Base-by-base conservation (phyloP, 192 early-diverging fungal species). In the Haplosporangium gracile region DNA sequence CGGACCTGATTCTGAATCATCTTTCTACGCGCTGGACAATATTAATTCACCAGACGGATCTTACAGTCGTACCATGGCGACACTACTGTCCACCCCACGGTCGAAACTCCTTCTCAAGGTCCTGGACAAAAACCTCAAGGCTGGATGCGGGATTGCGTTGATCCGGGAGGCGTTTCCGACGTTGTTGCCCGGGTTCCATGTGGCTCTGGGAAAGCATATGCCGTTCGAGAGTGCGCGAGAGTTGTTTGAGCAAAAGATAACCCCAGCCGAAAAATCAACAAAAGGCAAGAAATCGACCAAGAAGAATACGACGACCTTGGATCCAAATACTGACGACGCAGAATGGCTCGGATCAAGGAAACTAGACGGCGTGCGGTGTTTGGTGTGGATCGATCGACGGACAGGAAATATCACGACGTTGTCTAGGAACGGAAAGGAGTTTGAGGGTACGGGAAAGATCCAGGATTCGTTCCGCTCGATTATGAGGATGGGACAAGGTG, bases 261-360 rank as follows among this genome's bases (percentile, higher is more conserved):
- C 16, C 4, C 13, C 2, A 11, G 18, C 36, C 20, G n/a, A 20
- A 0, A 43, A 69, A 29, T 68, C 72, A 20, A 6, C 9, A 22
- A 74, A 73, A 22, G 60, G 39, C 32, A 42, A 53, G 20, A 36
- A 70, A 24, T 60, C 53, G 57, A 43, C 2, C 32, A 51, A 69
- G 20, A 36, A 75, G 60, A 76, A 65, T 40, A 20, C 1, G 15
- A 9, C 24, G 39, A 36, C 1, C 4, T 43, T 32, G 43, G 45
- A 26, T 43, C 29, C 15, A 11, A 26, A 40, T 40, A 24, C 32
- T 68, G 22, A 15, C 32, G 9, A 47, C 20, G 45, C 39, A 70
- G 76, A n/a, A 22, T 92, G 89, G 90, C 89, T 82, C 65, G 89
- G 77, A 4, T 92, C 91, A 9, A 51, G 89, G 65, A 92, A 92